phyloP scores from a whole-genome alignment of 2,329 filamentous ascomycete species.

The Phyllosticta citribraziliensis region DNA sequence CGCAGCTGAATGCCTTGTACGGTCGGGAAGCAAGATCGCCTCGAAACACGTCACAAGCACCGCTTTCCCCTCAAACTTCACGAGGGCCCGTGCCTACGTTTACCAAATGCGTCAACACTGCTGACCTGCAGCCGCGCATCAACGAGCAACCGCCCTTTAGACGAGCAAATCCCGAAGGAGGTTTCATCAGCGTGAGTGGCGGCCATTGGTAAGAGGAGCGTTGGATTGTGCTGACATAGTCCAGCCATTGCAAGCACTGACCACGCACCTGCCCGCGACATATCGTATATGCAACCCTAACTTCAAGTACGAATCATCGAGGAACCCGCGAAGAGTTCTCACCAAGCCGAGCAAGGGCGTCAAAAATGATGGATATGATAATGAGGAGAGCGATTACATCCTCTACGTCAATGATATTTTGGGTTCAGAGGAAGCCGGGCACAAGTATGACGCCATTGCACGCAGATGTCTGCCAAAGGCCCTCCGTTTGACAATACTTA shows the following conservation, averaged over 20 bases:
- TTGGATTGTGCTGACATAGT: neutral
- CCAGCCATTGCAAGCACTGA: slow-evolving; percentile 89
- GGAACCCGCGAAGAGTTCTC: slow-evolving; percentile 87
- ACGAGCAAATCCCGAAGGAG: slow-evolving; percentile 89
- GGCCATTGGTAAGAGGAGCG: neutral
- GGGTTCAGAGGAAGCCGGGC: slow-evolving; percentile 92
- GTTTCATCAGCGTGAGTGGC: slow-evolving; percentile 82
- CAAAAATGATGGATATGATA: slow-evolving; percentile 98
- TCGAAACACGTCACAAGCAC: slow-evolving; percentile 39
- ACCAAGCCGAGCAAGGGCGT: slow-evolving; percentile 97
- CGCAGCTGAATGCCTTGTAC: slow-evolving; percentile 60
- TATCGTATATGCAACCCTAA: slow-evolving; percentile 97
- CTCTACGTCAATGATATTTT: slow-evolving; percentile 98
- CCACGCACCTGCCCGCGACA: slow-evolving; percentile 82
- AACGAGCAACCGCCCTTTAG: slow-evolving; percentile 84
- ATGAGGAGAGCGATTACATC: slow-evolving; percentile 98
- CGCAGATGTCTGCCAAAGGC: neutral
- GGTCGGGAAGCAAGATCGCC: slow-evolving; percentile 44
- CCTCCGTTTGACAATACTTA: slow-evolving; percentile 27
- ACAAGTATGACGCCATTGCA: slow-evolving; percentile 58
- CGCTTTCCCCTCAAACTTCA: slow-evolving; percentile 33
- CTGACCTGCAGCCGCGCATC: slow-evolving; percentile 72
- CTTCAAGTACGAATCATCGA: slow-evolving; percentile 98
- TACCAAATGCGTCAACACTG: slow-evolving; percentile 60
- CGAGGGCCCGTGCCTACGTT: slow-evolving; percentile 79